Evolutionary conservation across 495 filamentous ascomycete species (phyloP).

Genomic region (Penicillium canescens): DNA sequence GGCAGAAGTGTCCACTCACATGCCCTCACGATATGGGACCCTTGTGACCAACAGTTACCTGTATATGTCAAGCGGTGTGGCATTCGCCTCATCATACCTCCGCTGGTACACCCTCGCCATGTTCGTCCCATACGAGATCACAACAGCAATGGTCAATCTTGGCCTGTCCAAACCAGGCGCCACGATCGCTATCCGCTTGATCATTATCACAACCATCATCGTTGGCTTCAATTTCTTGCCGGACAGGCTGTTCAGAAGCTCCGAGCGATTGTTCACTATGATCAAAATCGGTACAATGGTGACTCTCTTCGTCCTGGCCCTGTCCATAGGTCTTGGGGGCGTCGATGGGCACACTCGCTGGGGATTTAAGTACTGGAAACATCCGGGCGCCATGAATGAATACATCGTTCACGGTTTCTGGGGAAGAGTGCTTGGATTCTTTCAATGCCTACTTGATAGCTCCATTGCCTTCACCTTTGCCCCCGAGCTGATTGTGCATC

Average conservation of each 20-base stretch:
- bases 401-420: slow-evolving; percentile 58
- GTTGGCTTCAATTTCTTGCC: slow-evolving; percentile 76
- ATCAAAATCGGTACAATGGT: slow-evolving; percentile 79
- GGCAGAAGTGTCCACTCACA: slow-evolving; percentile 64
- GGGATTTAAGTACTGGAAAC: slow-evolving; percentile 75
- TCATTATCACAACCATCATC: slow-evolving; percentile 68
- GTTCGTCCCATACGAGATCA: slow-evolving; percentile 70
- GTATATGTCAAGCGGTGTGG: slow-evolving; percentile 51
- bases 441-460: slow-evolving; percentile 61
- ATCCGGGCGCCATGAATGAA: slow-evolving; percentile 70
- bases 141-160: slow-evolving; percentile 81
- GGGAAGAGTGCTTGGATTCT: slow-evolving; percentile 69
- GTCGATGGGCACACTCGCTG: slow-evolving; percentile 63
- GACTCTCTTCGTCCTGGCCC: slow-evolving; percentile 66
- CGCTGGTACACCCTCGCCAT: slow-evolving; percentile 65
- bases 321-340: slow-evolving; percentile 68
- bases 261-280: slow-evolving; percentile 74
- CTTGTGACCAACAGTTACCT: slow-evolving; percentile 55
- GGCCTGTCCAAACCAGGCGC: slow-evolving; percentile 67
- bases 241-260: slow-evolving; percentile 75
- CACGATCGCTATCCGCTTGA: slow-evolving; percentile 67
- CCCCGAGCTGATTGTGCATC: slow-evolving; percentile 55
- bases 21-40: slow-evolving; percentile 56
- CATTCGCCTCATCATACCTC: slow-evolving; percentile 58
- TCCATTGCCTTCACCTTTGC: slow-evolving; percentile 56